Evolutionary conservation across 306 rosid genomes (phyloP).

Genomic region (Malus orientalis): DNA sequence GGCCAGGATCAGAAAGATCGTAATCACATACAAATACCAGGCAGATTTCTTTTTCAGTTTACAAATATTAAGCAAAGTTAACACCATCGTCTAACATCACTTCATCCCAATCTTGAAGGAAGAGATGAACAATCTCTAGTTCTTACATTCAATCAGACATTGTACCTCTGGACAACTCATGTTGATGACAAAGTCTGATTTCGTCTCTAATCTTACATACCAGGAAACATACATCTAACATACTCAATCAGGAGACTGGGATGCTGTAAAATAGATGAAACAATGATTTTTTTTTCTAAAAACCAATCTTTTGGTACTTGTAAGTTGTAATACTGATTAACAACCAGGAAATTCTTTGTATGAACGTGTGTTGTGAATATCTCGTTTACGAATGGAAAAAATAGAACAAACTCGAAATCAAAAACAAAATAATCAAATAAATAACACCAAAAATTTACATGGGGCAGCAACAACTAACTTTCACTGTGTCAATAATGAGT

Average conservation of each 20-base stretch:
- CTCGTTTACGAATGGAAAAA: no score
- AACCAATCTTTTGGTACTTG: neutral
- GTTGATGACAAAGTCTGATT: neutral
- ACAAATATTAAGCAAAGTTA: neutral
- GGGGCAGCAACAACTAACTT: no score
- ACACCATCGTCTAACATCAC: neutral
- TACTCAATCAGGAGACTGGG: neutral
- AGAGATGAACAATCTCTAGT: neutral
- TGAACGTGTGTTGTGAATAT: neutral
- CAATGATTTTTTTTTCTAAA: neutral
- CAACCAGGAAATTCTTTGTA: neutral
- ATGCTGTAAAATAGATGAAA: neutral
- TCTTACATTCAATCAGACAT: neutral
- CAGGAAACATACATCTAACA: neutral
- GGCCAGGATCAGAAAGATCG: neutral
- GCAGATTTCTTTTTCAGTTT: neutral
- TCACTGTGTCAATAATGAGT: no score
- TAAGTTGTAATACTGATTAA: neutral
- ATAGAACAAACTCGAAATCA: no score
- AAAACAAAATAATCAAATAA: no score
- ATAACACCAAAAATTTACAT: no score
- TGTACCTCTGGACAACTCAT: neutral
- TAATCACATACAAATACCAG: neutral
- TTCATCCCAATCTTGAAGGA: neutral
- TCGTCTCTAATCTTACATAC: neutral